Conservation (phyloP, 2,329 filamentous ascomycete species). For the Fusarium burgessii region DNA sequence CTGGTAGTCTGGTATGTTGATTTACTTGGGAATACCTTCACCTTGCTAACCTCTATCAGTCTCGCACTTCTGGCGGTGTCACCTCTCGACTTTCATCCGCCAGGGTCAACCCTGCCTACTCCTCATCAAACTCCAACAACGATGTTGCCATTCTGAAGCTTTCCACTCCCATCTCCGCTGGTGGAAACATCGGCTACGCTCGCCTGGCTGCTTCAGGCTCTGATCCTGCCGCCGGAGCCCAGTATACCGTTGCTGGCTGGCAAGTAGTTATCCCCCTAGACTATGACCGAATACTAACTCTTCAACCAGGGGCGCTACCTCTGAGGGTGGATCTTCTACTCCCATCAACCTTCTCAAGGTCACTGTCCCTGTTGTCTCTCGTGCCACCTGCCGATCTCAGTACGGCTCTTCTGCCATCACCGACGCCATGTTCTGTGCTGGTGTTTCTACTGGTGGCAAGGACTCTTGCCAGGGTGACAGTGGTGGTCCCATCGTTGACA, state of each 20-base stretch:
- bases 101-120: slow-evolving; percentile 44
- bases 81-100: slow-evolving; percentile 42
- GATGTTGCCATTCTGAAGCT: slow-evolving; percentile 50
- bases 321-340: slow-evolving; percentile 17
- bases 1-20: slow-evolving; percentile 42
- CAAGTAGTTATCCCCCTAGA: slow-evolving; percentile 13
- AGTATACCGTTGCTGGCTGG: slow-evolving; percentile 46
- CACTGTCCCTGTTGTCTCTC: slow-evolving; percentile 47
- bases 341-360: slow-evolving; percentile 49
- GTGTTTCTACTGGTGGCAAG: slow-evolving; percentile 43
- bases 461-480: slow-evolving; percentile 51
- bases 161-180: slow-evolving; percentile 33
- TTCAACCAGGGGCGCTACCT: slow-evolving; percentile 38
- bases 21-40: rapidly evolving
- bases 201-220: slow-evolving; percentile 41
- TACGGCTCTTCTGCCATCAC: slow-evolving; percentile 46
- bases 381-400: slow-evolving; percentile 41
- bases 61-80: slow-evolving; percentile 45
- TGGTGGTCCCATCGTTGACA: slow-evolving; percentile 49
- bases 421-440: slow-evolving; percentile 51
- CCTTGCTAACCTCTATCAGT: slow-evolving; percentile 13
- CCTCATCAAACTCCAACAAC: slow-evolving; percentile 28
- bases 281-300: neutral
- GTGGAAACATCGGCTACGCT: slow-evolving; percentile 42
- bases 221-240: slow-evolving; percentile 42